phyloP scores from a whole-genome alignment of 2,329 filamentous ascomycete species.

The Ophidiomyces ophidiicola region DNA sequence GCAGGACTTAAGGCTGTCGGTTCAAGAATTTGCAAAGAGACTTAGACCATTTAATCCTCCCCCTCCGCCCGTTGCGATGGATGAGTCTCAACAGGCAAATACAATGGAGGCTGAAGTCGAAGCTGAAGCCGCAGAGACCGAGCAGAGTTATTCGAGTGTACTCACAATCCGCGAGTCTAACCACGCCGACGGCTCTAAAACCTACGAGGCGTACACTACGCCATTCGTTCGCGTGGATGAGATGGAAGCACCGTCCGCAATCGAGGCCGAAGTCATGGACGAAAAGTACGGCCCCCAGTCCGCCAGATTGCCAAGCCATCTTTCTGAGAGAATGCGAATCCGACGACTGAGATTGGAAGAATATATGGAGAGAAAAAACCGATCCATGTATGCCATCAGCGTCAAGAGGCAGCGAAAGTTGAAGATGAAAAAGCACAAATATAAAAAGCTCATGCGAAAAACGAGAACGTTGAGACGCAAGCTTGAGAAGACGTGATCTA shows the following conservation, averaged over 20 bases:
- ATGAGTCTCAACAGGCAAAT: constrained; percentile 28
- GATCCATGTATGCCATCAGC: constrained; percentile 66
- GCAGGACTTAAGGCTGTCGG: constrained; percentile 52
- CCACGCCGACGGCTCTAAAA: constrained; percentile 38
- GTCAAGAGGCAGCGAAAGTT: constrained; percentile 85
- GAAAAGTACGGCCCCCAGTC: constrained; percentile 41
- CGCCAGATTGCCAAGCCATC: constrained; percentile 10
- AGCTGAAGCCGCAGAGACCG: constrained; percentile 27
- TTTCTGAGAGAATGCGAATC: constrained; percentile 54
- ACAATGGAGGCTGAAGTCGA: constrained; percentile 18
- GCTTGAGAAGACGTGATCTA: constrained; percentile 49
- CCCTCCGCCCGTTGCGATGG: constrained; percentile 58
- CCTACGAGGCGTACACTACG: constrained; percentile 40
- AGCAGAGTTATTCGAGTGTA: constrained; percentile 39
- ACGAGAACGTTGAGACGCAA: constrained; percentile 81
- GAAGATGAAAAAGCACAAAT: constrained; percentile 99
- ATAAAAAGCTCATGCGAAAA: constrained; percentile 95
- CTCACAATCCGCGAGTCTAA: constrained; percentile 43
- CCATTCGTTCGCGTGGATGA: constrained; percentile 36
- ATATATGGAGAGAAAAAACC: constrained; percentile 31
- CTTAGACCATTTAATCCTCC: constrained; percentile 76
- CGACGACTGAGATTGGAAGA: constrained; percentile 51
- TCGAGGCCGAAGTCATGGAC: constrained; percentile 36
- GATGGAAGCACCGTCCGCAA: constrained; percentile 27
- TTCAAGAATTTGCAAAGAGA: constrained; percentile 55